These are phyloP conservation scores for Paraphaeosphaeria minitans DNA, from an alignment of 2,329 filamentous ascomycete species.

Conservation along the genomic window DNA sequence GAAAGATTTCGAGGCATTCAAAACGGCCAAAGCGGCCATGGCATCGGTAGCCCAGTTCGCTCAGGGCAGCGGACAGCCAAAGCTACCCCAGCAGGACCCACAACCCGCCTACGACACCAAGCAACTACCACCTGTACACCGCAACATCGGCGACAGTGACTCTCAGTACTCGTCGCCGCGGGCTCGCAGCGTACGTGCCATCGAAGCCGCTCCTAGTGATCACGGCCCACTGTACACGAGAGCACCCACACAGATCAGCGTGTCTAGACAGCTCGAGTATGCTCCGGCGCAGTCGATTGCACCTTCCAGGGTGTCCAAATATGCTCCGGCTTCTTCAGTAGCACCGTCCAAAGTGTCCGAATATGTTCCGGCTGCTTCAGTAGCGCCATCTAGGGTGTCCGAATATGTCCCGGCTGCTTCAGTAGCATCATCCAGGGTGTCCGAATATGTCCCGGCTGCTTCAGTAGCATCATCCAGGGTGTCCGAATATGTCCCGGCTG, in stretches of 20 bases:
- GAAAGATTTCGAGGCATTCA: constrained; percentile 45
- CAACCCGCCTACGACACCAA: constrained; percentile 36
- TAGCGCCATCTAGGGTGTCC: constrained; percentile 14
- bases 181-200: constrained; percentile 39
- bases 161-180: constrained; percentile 39
- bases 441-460: too few species aligned
- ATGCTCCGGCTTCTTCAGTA: constrained; percentile 27
- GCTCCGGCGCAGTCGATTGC: constrained; percentile 7
- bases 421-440: constrained; percentile 12
- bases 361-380: too few species aligned
- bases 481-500: constrained; percentile 33
- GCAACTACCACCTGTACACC: constrained; percentile 35
- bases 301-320: constrained; percentile 12
- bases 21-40: constrained; percentile 37
- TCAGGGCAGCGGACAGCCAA: constrained; percentile 34
- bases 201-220: constrained; percentile 48
- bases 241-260: constrained; percentile 31
- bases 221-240: constrained; percentile 38
- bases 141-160: constrained; percentile 45
- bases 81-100: constrained; percentile 40
- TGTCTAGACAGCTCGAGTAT: constrained; percentile 20
- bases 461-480: not conserved
- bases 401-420: constrained; percentile 15
- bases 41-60: constrained; percentile 32
- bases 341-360: constrained; percentile 14